Evolutionary conservation across 2,329 filamentous ascomycete genomes (phyloP).

Genomic region (Podosphaera xanthii): DNA sequence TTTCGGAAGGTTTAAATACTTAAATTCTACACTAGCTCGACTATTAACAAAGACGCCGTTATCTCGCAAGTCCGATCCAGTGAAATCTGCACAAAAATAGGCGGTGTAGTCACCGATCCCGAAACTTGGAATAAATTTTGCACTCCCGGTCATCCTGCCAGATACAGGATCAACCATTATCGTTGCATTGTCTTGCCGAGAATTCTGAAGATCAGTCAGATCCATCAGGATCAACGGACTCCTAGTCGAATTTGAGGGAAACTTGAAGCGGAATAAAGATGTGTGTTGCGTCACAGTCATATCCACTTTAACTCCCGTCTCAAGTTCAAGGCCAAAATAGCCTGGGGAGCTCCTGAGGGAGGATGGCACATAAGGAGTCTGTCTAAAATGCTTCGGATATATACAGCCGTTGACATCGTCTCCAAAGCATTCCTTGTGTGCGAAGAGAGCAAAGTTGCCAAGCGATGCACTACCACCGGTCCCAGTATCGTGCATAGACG

Average conservation of each 20-base stretch:
- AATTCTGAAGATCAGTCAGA: constrained; percentile 37
- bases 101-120: constrained; percentile 34
- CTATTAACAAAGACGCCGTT: constrained; percentile 38
- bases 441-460: constrained; percentile 52
- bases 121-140: constrained; percentile 40
- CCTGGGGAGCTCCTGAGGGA: constrained; percentile 36
- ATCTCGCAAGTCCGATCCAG: constrained; percentile 31
- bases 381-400: constrained; percentile 29
- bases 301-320: constrained; percentile 34
- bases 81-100: constrained; percentile 47
- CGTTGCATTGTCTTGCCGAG: constrained; percentile 29
- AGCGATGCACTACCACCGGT: constrained; percentile 32
- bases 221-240: constrained; percentile 43
- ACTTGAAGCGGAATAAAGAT: constrained; percentile 42
- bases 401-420: constrained; percentile 38
- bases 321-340: constrained; percentile 38
- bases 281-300: constrained; percentile 46
- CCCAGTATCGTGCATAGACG: constrained; percentile 22
- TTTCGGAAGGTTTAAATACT: neutral
- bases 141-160: constrained; percentile 39
- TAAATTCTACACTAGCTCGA: constrained; percentile 22
- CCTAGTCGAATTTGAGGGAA: constrained; percentile 22
- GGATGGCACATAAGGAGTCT: constrained; percentile 19
- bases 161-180: constrained; percentile 29
- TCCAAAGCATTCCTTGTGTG: constrained; percentile 35